Percentiles rank a stretch among this genome's conserved stretches.
These are phyloP conservation scores for Ceratobasidium sp. DNA, from an alignment of 1,284 basidiomycete species.

Conservation along the genomic window DNA sequence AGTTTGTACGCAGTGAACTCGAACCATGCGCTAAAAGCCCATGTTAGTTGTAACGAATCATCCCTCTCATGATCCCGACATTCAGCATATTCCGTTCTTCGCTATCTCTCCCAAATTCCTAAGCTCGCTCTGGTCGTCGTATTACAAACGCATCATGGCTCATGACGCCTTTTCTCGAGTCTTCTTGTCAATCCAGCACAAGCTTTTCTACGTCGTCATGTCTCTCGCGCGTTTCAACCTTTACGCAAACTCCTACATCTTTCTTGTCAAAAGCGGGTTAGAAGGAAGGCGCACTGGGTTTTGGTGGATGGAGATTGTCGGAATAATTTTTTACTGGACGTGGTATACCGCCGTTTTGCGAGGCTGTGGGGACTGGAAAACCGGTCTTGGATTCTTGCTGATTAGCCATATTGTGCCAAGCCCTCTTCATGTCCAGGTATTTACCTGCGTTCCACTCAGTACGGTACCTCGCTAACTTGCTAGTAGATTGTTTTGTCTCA, in stretches of 20 bases:
- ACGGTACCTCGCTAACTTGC: slow-evolving; percentile 5
- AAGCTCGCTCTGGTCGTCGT: slow-evolving; percentile 89
- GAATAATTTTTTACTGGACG: slow-evolving; percentile 80
- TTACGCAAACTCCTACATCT: slow-evolving; percentile 89
- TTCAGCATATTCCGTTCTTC: slow-evolving; percentile 97
- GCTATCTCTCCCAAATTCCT: slow-evolving; percentile 93
- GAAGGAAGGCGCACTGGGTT: slow-evolving; percentile 78
- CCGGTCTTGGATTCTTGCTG: slow-evolving; percentile 76
- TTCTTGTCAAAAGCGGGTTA: slow-evolving; percentile 74
- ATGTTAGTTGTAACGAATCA: slow-evolving; percentile 94
- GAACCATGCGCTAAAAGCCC: slow-evolving; percentile 23
- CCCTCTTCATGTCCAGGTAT: slow-evolving; percentile 84
- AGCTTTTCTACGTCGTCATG: slow-evolving; percentile 94
- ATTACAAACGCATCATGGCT: slow-evolving; percentile 90
- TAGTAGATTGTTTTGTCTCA: slow-evolving; percentile 96
- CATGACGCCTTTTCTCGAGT: slow-evolving; percentile 81
- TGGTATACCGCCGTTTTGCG: slow-evolving; percentile 80
- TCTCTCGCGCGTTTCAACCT: slow-evolving; percentile 96
- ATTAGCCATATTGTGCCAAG: slow-evolving; percentile 86
- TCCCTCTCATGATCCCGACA: slow-evolving; percentile 95
- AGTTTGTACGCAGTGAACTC: slow-evolving; percentile 46
- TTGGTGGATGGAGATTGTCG: slow-evolving; percentile 78
- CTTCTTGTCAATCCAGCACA: slow-evolving; percentile 87
- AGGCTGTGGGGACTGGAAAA: slow-evolving; percentile 75
- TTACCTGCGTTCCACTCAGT: neutral